Evolutionary conservation across 2,329 filamentous ascomycete species (phyloP), one percentile per base, ranked within the genome.

Genomic region (Penicillium sp.): DNA sequence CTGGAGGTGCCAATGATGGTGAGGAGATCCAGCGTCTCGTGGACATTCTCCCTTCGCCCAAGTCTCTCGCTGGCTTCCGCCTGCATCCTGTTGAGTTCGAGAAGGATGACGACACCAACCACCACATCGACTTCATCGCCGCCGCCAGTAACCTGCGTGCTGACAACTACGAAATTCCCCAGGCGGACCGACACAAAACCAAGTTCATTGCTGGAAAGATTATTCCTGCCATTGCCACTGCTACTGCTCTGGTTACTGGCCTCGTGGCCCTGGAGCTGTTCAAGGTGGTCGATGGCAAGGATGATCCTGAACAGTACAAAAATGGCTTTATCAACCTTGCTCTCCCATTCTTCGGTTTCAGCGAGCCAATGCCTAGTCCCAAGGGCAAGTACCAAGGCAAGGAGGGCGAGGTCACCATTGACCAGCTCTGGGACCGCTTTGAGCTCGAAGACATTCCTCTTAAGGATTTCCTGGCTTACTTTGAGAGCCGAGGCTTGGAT

Each of bases 181-280:
- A 87, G 62, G 93, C 95, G 0, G 93, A 99, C 72, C 86, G 91
- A 60, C 95, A 97, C 83, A 96, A 95, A 87, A 99, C 93, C 60
- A 99, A 99, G 82, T 98, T 99, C 77, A 99, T 99, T 73, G 96
- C 95, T 31, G 95, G 95, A 74, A 99, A 99, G 85, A 99, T 99
- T 67, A 99, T 99, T 65, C 95, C 95, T 22, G 95, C 95, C 46
- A 99, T 99, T 75, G 95, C 95, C 45, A 99, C 95, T 3, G 98
- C 95, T 0, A 99, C 95, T 3, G 93, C 95, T 3, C 82, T 99
- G 56, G 93, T 98, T 13, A 99, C 95, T 3, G 95, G 95, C 57
- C 83, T 99, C 46, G 92, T 99, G 52, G 84, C 96, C 16, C 80
- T 99, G 46, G 95, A 99, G 80, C 80, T 98, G 48, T 97, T 91